phyloP scores from a whole-genome alignment of 805 yeast genomes.

The Ogataea siamensis region DNA sequence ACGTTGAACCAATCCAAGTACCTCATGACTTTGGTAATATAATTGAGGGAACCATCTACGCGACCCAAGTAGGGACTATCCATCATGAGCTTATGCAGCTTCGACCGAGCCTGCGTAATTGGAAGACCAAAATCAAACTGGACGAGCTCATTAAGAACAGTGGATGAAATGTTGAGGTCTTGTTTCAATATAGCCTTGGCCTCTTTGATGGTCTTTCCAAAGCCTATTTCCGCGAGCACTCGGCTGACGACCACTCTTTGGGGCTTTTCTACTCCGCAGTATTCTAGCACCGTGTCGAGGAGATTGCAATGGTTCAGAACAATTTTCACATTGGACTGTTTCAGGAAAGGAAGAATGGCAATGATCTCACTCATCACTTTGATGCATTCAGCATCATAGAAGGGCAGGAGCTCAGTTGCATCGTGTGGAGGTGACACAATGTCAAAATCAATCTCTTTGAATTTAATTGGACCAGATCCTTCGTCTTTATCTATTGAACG shows the following conservation, averaged over 20 bases:
- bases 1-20: conserved; percentile 61
- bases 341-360: conserved; percentile 63
- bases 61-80: conserved; percentile 63
- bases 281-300: conserved; percentile 72
- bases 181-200: conserved; percentile 47
- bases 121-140: conserved; percentile 74
- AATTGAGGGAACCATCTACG: conserved; percentile 60
- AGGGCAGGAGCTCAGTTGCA: conserved; percentile 37
- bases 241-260: conserved; percentile 68
- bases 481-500: conserved; percentile 57
- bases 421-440: conserved; percentile 47
- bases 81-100: conserved; percentile 66
- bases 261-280: conserved; percentile 75
- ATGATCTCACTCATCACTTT: conserved; percentile 78
- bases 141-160: conserved; percentile 77
- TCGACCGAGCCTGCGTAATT: conserved; percentile 60
- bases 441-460: conserved; percentile 85
- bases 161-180: conserved; percentile 74
- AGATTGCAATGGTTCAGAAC: conserved; percentile 81
- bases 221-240: conserved; percentile 73
- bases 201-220: conserved; percentile 62
- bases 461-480: conserved; percentile 73
- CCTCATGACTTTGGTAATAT: conserved; percentile 57
- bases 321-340: conserved; percentile 52
- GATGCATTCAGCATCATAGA: conserved; percentile 85